Evolutionary conservation across 2,329 filamentous ascomycete genomes (phyloP).

Genomic region (Cladorrhinum sp.): DNA sequence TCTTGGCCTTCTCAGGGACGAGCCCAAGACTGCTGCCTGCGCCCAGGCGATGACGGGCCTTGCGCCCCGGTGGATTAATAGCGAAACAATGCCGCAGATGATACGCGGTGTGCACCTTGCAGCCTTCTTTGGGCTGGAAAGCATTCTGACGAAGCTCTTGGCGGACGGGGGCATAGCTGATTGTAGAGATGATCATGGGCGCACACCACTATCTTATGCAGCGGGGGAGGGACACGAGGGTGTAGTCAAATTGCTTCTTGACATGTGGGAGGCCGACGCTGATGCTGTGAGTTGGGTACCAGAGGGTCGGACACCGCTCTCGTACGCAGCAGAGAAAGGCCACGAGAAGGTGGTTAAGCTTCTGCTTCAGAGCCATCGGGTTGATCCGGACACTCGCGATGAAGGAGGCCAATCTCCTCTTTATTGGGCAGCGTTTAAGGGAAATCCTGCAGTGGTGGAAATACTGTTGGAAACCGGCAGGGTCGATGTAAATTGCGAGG

Average conservation of each 20-base stretch:
- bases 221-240: neutral
- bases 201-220: conserved; percentile 4
- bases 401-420: too few species aligned
- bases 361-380: too few species aligned
- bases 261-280: neutral
- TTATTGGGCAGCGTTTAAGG: too few species aligned
- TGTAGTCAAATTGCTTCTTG: neutral
- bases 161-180: neutral
- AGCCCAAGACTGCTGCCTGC: conserved; percentile 19
- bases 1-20: conserved; percentile 19
- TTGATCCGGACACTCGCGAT: too few species aligned
- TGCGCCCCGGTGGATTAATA: conserved; percentile 5
- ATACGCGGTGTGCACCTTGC: conserved; percentile 17
- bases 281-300: neutral
- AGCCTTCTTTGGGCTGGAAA: conserved; percentile 19
- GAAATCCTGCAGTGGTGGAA: too few species aligned
- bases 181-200: neutral
- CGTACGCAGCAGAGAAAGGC: neutral
- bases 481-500: conserved; percentile 3
- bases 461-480: neutral
- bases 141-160: neutral
- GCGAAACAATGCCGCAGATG: neutral
- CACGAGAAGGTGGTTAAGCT: neutral
- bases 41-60: conserved; percentile 21
- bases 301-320: neutral